A percentile compares a stretch with the other conserved stretches of the same genome.
Evolutionary conservation across 495 filamentous ascomycete genomes (phyloP).

Genomic region (Xanthoparmelia taractica): DNA sequence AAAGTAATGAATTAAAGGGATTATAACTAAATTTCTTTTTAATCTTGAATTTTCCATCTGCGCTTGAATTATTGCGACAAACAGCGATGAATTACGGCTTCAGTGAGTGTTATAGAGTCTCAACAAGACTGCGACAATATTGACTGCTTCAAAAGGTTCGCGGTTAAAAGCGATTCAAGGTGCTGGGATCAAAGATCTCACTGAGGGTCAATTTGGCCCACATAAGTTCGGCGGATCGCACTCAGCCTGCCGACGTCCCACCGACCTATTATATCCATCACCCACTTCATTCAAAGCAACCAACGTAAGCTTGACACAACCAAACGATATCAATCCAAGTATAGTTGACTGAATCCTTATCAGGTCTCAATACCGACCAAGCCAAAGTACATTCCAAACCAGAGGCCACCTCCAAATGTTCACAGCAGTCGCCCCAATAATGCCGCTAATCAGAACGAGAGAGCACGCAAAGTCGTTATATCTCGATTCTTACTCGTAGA

Average conservation of each 20-base stretch:
- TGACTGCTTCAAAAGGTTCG: conserved; percentile 4
- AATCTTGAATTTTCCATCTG: background rate
- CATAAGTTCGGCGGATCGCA: background rate
- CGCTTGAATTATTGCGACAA: background rate
- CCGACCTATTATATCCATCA: background rate
- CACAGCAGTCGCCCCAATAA: background rate
- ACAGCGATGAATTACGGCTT: background rate
- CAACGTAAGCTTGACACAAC: background rate
- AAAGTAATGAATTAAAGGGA: background rate
- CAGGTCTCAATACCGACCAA: conserved; percentile 8
- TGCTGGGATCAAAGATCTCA: conserved; percentile 1
- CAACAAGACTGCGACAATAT: background rate
- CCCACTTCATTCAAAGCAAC: background rate
- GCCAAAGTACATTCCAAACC: conserved; percentile 9
- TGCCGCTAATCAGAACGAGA: background rate
- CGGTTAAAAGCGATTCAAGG: conserved; percentile 11
- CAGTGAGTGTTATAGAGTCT: background rate
- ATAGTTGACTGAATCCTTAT: background rate
- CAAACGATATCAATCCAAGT: background rate
- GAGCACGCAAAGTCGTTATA: conserved; percentile 6
- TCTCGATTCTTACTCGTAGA: conserved; percentile 11
- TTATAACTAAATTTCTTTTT: background rate
- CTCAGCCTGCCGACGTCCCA: background rate
- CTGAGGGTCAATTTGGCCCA: background rate
- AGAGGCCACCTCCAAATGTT: background rate